Percentiles rank a stretch among this genome's conserved stretches.
These are phyloP conservation scores for Daldinia bambusicola DNA, from an alignment of 495 filamentous ascomycete species.

Conservation along the genomic window DNA sequence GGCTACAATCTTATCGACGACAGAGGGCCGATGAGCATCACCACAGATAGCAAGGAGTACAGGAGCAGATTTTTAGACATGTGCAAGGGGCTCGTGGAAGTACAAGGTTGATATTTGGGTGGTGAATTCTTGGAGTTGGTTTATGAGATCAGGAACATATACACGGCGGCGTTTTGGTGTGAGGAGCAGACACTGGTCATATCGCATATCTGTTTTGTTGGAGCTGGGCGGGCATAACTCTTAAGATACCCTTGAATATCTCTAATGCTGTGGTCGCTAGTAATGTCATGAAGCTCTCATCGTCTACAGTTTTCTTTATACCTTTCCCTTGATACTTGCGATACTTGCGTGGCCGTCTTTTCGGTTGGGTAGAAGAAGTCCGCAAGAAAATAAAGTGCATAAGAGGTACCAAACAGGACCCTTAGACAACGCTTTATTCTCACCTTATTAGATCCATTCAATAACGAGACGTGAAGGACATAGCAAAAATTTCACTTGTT, in stretches of 20 bases:
- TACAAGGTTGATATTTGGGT: slow-evolving; percentile 46
- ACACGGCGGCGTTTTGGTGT: not conserved
- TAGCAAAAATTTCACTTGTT: not conserved
- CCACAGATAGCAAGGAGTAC: slow-evolving; percentile 73
- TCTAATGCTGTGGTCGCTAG: slow-evolving; percentile 3
- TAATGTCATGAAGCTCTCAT: not conserved
- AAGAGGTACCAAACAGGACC: not conserved
- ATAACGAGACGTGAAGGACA: not conserved
- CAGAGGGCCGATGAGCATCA: slow-evolving; percentile 76
- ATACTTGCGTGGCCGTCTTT: not conserved
- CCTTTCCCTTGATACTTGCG: not conserved
- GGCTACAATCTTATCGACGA: slow-evolving; percentile 67
- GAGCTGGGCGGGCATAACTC: not conserved
- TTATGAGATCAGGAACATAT: not conserved
- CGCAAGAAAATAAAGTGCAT: not conserved
- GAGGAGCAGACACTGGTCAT: not conserved
- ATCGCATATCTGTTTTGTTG: not conserved
- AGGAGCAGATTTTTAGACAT: slow-evolving; percentile 70
- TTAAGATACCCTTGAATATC: not conserved
- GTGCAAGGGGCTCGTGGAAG: slow-evolving; percentile 65
- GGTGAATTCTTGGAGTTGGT: not conserved
- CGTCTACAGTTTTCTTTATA: not conserved
- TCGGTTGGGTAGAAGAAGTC: not conserved
- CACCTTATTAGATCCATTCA: not conserved
- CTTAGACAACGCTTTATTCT: no score